These are phyloP conservation scores for Clavispora carvajalis DNA, from an alignment of 805 yeast genomes.

Conservation along the genomic window DNA sequence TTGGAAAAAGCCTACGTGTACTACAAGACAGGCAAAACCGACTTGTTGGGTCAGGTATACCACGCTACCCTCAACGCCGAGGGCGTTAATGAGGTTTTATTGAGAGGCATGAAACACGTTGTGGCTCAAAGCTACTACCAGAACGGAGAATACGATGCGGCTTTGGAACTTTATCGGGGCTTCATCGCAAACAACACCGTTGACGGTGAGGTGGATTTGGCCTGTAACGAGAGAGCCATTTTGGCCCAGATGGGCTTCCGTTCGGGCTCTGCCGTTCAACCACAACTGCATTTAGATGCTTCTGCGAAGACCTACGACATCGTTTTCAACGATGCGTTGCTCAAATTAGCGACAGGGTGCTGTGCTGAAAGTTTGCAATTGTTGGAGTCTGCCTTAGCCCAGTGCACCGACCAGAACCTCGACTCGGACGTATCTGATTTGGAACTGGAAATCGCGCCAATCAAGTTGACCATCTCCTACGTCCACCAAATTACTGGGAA, in stretches of 20 bases:
- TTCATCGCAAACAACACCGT: conserved; percentile 30
- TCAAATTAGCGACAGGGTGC: conserved; percentile 39
- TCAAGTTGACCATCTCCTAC: conserved; percentile 55
- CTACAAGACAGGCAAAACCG: conserved; percentile 50
- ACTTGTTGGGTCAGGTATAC: conserved; percentile 16
- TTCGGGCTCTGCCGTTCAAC: neutral
- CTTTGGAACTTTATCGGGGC: conserved; percentile 43
- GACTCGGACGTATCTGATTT: conserved; percentile 40
- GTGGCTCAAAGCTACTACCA: conserved; percentile 52
- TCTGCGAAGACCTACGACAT: conserved; percentile 46
- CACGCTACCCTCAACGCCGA: neutral
- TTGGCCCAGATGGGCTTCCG: conserved; percentile 41
- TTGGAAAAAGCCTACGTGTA: conserved; percentile 55
- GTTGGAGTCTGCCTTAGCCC: conserved; percentile 41
- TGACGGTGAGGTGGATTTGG: conserved; percentile 47
- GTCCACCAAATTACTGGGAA: conserved; percentile 30
- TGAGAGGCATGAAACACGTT: conserved; percentile 41
- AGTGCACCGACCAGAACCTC: conserved; percentile 33
- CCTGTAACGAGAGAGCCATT: conserved; percentile 66
- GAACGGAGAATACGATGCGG: conserved; percentile 36
- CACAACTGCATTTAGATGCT: conserved; percentile 6
- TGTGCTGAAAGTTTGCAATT: conserved; percentile 34
- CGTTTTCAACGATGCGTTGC: conserved; percentile 54
- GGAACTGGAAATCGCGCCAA: conserved; percentile 52
- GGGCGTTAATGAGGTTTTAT: conserved; percentile 14